Evolutionary conservation across 140 eudicot species (phyloP).

Genomic region (Senecio squalidus): DNA sequence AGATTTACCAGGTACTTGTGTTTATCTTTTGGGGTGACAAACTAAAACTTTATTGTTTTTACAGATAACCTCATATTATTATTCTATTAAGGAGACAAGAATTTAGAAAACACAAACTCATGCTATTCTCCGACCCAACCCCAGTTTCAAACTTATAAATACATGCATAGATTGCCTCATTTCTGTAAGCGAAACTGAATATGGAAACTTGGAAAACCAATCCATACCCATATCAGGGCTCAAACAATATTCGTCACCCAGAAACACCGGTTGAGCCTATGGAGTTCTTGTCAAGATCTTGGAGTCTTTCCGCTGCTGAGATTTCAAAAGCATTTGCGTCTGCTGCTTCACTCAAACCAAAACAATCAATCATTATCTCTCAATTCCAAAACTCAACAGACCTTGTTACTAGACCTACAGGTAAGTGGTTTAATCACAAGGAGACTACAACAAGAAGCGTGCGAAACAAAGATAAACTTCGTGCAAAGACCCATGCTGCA

Average conservation of each 20-base stretch:
- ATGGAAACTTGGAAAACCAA: slow-evolving; percentile 26
- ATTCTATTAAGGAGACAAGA: no score
- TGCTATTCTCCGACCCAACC: no score
- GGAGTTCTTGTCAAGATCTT: slow-evolving; percentile 89
- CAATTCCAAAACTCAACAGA: background rate
- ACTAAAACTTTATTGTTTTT: no score
- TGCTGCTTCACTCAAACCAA: slow-evolving; percentile 33
- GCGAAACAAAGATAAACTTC: slow-evolving; percentile 63
- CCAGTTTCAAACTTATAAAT: no score
- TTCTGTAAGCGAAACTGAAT: no score
- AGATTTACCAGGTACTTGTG: no score
- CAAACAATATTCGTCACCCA: slow-evolving; percentile 34
- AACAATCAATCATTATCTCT: background rate
- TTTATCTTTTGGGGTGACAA: no score
- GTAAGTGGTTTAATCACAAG: slow-evolving; percentile 57
- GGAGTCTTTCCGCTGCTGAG: slow-evolving; percentile 83
- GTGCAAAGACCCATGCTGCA: slow-evolving; percentile 56
- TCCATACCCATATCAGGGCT: background rate
- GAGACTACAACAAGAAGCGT: slow-evolving; percentile 16
- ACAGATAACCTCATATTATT: no score
- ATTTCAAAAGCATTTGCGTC: slow-evolving; percentile 83
- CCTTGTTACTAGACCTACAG: slow-evolving; percentile 40
- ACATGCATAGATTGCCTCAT: no score
- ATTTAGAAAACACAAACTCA: no score
- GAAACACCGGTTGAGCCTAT: slow-evolving; percentile 82